Conservation (phyloP, 2,329 filamentous ascomycete species). For the Emmonsiellopsis sp. region DNA sequence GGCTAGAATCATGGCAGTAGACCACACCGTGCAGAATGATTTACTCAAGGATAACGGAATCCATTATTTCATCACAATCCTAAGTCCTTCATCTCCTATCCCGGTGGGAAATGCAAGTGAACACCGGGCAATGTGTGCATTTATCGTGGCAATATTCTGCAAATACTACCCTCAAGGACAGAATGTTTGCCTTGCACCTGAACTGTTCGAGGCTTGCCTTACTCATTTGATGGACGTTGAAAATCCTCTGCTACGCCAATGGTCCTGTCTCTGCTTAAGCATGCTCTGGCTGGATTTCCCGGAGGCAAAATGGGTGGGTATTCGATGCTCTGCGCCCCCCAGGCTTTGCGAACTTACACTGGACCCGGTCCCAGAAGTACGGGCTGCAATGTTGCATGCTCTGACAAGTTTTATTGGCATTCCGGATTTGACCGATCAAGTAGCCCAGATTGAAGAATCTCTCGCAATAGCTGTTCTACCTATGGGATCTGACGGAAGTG, state of each 20-base stretch:
- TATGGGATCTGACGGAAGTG: slow-evolving; percentile 89
- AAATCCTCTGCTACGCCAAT: slow-evolving; percentile 83
- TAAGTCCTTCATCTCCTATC: slow-evolving; percentile 74
- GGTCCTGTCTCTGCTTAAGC: slow-evolving; percentile 91
- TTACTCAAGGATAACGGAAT: slow-evolving; percentile 95
- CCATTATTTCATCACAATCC: slow-evolving; percentile 88
- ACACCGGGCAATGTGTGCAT: slow-evolving; percentile 97
- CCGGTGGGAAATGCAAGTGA: slow-evolving; percentile 83
- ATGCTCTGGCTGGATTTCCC: slow-evolving; percentile 87
- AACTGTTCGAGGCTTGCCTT: slow-evolving; percentile 83
- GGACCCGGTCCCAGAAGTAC: slow-evolving; percentile 84
- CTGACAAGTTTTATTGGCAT: slow-evolving; percentile 92
- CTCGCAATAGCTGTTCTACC: slow-evolving; percentile 82
- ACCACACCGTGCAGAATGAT: slow-evolving; percentile 86
- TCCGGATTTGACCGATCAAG: slow-evolving; percentile 81
- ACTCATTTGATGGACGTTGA: slow-evolving; percentile 75
- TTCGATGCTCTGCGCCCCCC: slow-evolving; percentile 73
- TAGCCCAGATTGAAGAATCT: slow-evolving; percentile 81
- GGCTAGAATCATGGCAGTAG: slow-evolving; percentile 90
- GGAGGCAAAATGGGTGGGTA: slow-evolving; percentile 94
- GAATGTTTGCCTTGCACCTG: slow-evolving; percentile 79
- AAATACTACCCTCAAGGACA: slow-evolving; percentile 89
- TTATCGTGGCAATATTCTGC: slow-evolving; percentile 95
- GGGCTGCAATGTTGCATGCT: slow-evolving; percentile 86
- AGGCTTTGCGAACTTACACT: slow-evolving; percentile 72